Percentiles rank a stretch among this genome's conserved stretches.
Evolutionary conservation across 2,329 filamentous ascomycete genomes (phyloP).

Genomic region (Colletotrichum noveboracense): DNA sequence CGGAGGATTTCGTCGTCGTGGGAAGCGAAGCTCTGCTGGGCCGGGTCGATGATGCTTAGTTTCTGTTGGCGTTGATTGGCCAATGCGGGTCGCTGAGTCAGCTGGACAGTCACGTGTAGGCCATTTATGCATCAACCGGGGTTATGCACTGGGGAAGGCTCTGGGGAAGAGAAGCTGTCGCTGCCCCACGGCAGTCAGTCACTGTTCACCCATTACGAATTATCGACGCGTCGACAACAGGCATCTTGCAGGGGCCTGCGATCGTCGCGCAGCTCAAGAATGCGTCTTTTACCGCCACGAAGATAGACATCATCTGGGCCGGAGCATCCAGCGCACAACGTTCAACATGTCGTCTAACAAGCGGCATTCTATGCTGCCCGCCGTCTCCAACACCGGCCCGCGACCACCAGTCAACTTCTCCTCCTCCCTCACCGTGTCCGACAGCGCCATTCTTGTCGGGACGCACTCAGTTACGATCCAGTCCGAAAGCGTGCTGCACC

Average conservation of each 20-base stretch:
- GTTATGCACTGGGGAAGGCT: conserved; percentile 8
- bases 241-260: background rate
- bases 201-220: background rate
- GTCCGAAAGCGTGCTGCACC: conserved; percentile 83
- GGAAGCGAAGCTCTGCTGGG: conserved; percentile 13
- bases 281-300: background rate
- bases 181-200: background rate
- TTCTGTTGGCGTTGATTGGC: conserved; percentile 40
- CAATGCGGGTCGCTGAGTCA: conserved; percentile 40
- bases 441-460: conserved; percentile 69
- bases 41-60: conserved; percentile 20
- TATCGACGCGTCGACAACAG: background rate
- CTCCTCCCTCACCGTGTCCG: conserved; percentile 64
- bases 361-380: conserved; percentile 61
- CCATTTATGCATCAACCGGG: conserved; percentile 1
- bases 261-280: background rate
- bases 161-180: background rate
- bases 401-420: conserved; percentile 68
- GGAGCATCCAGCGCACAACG: conserved; percentile 11
- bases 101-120: background rate
- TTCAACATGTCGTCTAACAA: conserved; percentile 50
- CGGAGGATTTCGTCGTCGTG: conserved; percentile 22
- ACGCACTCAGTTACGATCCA: conserved; percentile 80
- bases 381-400: conserved; percentile 57
- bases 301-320: background rate